Evolutionary conservation across 441 rosid genomes (phyloP).

Genomic region (Gossypium lobatum): DNA sequence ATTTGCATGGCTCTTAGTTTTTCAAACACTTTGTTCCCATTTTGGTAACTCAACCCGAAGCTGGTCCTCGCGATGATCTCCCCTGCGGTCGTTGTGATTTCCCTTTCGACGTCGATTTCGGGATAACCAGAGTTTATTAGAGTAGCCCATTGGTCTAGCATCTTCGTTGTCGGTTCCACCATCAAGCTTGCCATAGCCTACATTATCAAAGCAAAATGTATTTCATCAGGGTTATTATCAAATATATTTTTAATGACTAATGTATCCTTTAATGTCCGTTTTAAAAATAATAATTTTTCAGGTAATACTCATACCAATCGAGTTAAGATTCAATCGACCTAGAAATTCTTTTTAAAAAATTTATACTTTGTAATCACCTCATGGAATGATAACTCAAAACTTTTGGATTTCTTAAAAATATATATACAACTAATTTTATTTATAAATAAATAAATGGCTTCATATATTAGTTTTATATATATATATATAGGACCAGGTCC

Average conservation of each 20-base stretch:
- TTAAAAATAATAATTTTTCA: too few species aligned
- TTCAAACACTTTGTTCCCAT: constrained; percentile 51
- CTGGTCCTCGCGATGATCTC: constrained; percentile 86
- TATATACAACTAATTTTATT: too few species aligned
- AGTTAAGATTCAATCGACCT: too few species aligned
- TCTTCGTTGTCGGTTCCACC: constrained; percentile 66
- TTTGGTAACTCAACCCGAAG: constrained; percentile 61
- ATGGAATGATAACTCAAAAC: too few species aligned
- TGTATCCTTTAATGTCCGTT: too few species aligned
- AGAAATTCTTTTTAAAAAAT: too few species aligned
- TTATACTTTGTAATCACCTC: too few species aligned
- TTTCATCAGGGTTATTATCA: not conserved
- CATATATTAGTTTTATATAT: too few species aligned
- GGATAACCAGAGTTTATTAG: constrained; percentile 39
- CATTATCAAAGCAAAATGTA: not conserved
- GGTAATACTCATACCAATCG: too few species aligned
- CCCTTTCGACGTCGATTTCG: constrained; percentile 65
- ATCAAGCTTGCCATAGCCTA: constrained; percentile 64
- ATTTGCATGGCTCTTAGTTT: constrained; percentile 69
- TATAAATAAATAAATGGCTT: too few species aligned
- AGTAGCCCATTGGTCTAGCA: constrained; percentile 47
- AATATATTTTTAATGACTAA: not conserved
- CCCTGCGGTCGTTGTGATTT: constrained; percentile 61
- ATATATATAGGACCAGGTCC: too few species aligned
- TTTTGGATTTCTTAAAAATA: too few species aligned